Evolutionary conservation across 257 asterid genomes (phyloP).

Genomic region (Petunia secreta): DNA sequence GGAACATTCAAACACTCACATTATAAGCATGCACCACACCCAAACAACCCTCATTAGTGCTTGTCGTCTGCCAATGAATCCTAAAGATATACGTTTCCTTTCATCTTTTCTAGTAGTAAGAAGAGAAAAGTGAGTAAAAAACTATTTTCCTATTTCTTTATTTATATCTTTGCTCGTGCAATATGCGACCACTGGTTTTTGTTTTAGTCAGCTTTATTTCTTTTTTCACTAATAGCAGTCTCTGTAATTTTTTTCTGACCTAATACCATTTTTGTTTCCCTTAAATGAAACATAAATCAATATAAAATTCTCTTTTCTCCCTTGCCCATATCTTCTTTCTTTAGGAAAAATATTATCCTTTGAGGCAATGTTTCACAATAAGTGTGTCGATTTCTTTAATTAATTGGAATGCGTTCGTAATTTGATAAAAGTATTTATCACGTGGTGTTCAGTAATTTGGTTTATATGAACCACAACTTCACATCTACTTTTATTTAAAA

Average conservation of each 20-base stretch:
- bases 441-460: not conserved
- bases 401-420: no score
- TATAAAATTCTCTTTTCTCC: slow-evolving; percentile 27
- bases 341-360: not conserved
- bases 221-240: slow-evolving; percentile 22
- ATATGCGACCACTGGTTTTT: slow-evolving; percentile 19
- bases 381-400: not conserved
- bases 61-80: slow-evolving; percentile 64
- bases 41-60: slow-evolving; percentile 44
- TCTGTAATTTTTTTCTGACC: slow-evolving; percentile 29
- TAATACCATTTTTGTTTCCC: slow-evolving; percentile 41
- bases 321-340: not conserved
- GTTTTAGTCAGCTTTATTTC: slow-evolving; percentile 26
- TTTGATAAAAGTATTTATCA: no score
- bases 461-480: not conserved
- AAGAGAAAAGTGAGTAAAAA: not conserved
- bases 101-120: not conserved
- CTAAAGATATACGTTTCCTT: not conserved
- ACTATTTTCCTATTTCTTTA: not conserved
- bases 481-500: no score
- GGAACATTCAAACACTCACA: not conserved
- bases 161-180: slow-evolving; percentile 1
- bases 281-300: slow-evolving; percentile 36
- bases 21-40: slow-evolving; percentile 27
- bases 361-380: not conserved